Evolutionary conservation across 345 rosid genomes (phyloP).

Genomic region (Lenwebbia sp.): DNA sequence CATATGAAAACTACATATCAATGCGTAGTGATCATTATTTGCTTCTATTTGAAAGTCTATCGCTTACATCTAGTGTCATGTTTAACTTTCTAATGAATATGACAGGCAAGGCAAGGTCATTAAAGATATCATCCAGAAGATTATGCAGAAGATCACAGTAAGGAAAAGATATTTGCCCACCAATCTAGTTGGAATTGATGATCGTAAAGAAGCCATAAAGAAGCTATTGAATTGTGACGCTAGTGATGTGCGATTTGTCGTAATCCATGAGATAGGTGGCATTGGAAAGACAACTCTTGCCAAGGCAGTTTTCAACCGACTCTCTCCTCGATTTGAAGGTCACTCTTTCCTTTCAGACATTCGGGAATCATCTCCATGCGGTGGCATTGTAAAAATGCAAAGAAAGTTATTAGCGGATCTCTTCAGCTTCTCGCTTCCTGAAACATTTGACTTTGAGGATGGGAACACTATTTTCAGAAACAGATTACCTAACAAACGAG

Average conservation of each 20-base stretch:
- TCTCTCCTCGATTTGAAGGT: background rate
- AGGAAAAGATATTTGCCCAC: background rate
- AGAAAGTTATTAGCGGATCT: background rate
- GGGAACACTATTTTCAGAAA: background rate
- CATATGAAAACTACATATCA: background rate
- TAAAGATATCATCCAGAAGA: fast-evolving
- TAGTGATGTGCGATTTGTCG: background rate
- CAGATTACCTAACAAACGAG: background rate
- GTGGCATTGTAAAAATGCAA: background rate
- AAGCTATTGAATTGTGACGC: background rate
- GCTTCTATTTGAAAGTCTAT: background rate
- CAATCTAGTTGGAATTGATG: background rate
- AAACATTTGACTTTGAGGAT: background rate
- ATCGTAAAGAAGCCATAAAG: background rate
- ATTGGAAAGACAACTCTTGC: background rate
- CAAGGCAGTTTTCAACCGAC: background rate
- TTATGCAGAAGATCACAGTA: background rate
- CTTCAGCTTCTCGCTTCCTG: fast-evolving
- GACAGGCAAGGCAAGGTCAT: background rate
- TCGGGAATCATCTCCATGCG: background rate
- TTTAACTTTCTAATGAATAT: fast-evolving
- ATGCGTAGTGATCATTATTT: background rate
- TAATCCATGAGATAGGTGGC: background rate
- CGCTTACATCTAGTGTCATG: background rate
- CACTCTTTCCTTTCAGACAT: background rate